phyloP scores from a whole-genome alignment of 495 filamentous ascomycete genomes.

The Delitschia confertaspora region DNA sequence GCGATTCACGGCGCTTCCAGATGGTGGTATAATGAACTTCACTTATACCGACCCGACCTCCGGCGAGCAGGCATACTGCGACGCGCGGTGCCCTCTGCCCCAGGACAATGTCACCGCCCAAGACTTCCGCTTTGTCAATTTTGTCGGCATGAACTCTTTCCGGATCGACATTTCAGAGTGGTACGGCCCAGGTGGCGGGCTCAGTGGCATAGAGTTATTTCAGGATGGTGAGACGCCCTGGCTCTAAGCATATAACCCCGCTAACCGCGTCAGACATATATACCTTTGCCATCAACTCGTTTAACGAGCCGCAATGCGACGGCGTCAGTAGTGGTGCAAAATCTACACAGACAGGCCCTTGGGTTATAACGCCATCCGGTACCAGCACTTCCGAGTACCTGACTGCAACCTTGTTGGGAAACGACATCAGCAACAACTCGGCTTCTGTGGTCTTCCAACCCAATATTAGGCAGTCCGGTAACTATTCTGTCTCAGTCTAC shows the following conservation, averaged over 20 bases:
- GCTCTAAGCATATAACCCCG: not conserved
- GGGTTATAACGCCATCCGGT: slow-evolving; percentile 53
- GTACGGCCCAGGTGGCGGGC: slow-evolving; percentile 78
- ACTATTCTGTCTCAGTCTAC: slow-evolving; percentile 79
- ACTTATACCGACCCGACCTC: slow-evolving; percentile 74
- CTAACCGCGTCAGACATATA: slow-evolving; percentile 54
- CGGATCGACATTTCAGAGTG: slow-evolving; percentile 74
- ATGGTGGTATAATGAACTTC: slow-evolving; percentile 92
- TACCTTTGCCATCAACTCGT: slow-evolving; percentile 71
- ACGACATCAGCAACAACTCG: slow-evolving; percentile 41
- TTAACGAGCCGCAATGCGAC: slow-evolving; percentile 81
- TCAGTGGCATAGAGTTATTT: slow-evolving; percentile 86
- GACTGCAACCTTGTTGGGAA: slow-evolving; percentile 50
- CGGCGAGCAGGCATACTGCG: slow-evolving; percentile 57
- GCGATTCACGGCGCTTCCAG: slow-evolving; percentile 69
- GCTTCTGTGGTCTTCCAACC: slow-evolving; percentile 62
- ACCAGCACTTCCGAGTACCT: slow-evolving; percentile 67
- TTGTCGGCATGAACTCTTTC: slow-evolving; percentile 80
- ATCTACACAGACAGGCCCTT: slow-evolving; percentile 62
- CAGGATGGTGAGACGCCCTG: slow-evolving; percentile 47
- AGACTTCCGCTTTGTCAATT: slow-evolving; percentile 86
- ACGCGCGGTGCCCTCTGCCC: slow-evolving; percentile 70
- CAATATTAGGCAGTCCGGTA: slow-evolving; percentile 78
- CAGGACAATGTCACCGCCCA: slow-evolving; percentile 56
- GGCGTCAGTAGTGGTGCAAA: slow-evolving; percentile 54